Conservation (phyloP, 2,329 filamentous ascomycete species). For the Colletotrichum noveboracense region DNA sequence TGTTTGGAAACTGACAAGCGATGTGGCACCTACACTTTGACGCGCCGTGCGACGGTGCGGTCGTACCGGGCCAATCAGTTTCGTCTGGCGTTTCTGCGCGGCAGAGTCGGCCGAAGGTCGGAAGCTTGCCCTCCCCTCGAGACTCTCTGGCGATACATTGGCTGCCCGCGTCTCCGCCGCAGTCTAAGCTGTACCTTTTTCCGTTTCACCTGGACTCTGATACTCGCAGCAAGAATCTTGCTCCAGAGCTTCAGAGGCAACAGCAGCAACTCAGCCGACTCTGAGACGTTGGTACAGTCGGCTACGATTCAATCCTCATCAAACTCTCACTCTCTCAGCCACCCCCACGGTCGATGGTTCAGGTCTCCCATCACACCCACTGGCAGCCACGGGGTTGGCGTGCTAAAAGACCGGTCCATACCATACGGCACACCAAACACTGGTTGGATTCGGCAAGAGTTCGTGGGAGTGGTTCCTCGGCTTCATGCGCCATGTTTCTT, state of each 20-base stretch:
- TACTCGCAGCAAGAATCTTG: neutral
- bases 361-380: neutral
- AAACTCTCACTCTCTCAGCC: neutral
- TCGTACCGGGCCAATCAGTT: neutral
- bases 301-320: neutral
- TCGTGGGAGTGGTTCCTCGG: neutral
- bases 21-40: slow-evolving; percentile 12
- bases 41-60: slow-evolving; percentile 6
- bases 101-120: slow-evolving; percentile 3
- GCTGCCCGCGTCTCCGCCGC: neutral
- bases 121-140: neutral
- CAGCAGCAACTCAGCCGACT: neutral
- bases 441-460: neutral
- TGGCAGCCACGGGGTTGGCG: neutral
- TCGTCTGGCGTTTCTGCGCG: slow-evolving; percentile 6
- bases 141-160: neutral
- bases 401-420: neutral
- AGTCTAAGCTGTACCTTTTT: neutral
- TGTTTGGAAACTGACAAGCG: neutral
- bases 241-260: neutral
- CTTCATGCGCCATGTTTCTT: neutral
- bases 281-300: slow-evolving; percentile 4
- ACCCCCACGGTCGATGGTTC: neutral
- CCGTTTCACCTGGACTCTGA: slow-evolving; percentile 19
- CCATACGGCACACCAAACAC: neutral